Percentiles rank a stretch among this genome's conserved stretches.
These are phyloP conservation scores for Coemansia sp. DNA, from an alignment of 192 early-diverging fungal species.

Conservation along the genomic window DNA sequence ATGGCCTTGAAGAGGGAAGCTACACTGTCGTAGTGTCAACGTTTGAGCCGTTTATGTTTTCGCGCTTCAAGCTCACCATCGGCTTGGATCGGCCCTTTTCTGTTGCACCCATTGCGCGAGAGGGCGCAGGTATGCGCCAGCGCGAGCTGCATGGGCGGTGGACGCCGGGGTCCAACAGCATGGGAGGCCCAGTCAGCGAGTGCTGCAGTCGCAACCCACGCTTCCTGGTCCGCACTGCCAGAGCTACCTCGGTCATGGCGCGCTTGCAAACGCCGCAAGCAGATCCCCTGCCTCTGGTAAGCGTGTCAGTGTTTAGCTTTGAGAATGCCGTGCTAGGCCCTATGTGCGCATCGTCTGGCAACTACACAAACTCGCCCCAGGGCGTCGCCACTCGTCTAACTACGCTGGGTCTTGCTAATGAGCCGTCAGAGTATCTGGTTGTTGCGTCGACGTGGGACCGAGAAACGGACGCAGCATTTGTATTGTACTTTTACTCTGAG, in stretches of 20 bases:
- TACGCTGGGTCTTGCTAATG: conserved; percentile 19
- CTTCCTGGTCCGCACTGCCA: conserved; percentile 64
- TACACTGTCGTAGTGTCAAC: conserved; percentile 84
- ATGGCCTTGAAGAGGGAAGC: conserved; percentile 63
- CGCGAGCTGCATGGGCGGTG: conserved; percentile 58
- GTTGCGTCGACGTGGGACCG: conserved; percentile 50
- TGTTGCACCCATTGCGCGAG: conserved; percentile 66
- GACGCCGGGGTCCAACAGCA: conserved; percentile 62
- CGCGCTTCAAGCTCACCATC: conserved; percentile 70
- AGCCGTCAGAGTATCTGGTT: conserved; percentile 38
- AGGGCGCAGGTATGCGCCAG: conserved; percentile 75
- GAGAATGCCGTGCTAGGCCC: conserved; percentile 24
- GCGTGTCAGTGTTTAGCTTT: conserved; percentile 70
- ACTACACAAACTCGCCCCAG: conserved; percentile 55
- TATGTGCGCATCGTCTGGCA: conserved; percentile 44
- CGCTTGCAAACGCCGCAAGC: conserved; percentile 73
- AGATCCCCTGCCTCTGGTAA: conserved; percentile 67
- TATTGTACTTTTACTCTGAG: conserved; percentile 56
- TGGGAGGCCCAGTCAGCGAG: conserved; percentile 63
- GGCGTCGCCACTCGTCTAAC: conserved; percentile 43
- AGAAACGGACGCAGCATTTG: conserved; percentile 36
- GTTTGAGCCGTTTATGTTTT: conserved; percentile 71
- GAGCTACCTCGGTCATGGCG: conserved; percentile 65
- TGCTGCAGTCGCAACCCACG: conserved; percentile 68
- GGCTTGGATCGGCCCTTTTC: conserved; percentile 60